Base-by-base conservation (phyloP, 257 asterid species). In the Solanum corneliomulleri region DNA sequence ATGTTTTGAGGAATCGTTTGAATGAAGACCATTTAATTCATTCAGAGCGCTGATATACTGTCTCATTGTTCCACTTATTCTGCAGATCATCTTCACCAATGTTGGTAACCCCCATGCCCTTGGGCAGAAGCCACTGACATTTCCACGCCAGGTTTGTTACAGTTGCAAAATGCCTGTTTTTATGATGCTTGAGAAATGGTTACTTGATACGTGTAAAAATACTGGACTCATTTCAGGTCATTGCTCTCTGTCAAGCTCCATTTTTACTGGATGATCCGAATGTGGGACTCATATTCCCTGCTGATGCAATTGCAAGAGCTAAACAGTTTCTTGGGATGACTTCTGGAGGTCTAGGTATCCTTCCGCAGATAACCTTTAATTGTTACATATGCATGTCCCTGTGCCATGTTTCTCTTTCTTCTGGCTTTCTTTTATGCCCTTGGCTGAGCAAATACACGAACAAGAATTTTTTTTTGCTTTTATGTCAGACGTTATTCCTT, bases 221-320 rank as follows among this genome's bases (percentile, higher is more conserved):
- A 21, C 27, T 23, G 69, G 87, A 11, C 68, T 71, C 70, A 83
- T 45, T 21, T 56, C 91, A 97, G 99, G 99, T 97, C 80, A 86
- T 96, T 91, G 99, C 99, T 64, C 99, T 97, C 86, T 97, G 99
- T 93, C 99, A 97, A 95, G 99, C 99, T 90, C 99, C 99, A 15
- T 97, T 94, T 90, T 87, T 97, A 86, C 93, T 97, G 89, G 99
- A 97, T 86, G 99, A 97, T 91, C 99, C 99, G 20, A 97, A 96
- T 86, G 99, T 96, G 18, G 99, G 96, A 60, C 95, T 95, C 70
- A 3, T 97, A 21, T 97, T 97, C 93, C 99, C 99, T 16, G 97
- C 99, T 7, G 99, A 97, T 93, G 97, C 99, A 29, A 96, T 97
- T 91, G 98, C 97, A 75, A 95, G 90, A 91, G 99, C 99, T 21